Evolutionary conservation across 1,139 yeast species (phyloP), one percentile per base, ranked within the genome.

Genomic region (Taiozyma sp.): DNA sequence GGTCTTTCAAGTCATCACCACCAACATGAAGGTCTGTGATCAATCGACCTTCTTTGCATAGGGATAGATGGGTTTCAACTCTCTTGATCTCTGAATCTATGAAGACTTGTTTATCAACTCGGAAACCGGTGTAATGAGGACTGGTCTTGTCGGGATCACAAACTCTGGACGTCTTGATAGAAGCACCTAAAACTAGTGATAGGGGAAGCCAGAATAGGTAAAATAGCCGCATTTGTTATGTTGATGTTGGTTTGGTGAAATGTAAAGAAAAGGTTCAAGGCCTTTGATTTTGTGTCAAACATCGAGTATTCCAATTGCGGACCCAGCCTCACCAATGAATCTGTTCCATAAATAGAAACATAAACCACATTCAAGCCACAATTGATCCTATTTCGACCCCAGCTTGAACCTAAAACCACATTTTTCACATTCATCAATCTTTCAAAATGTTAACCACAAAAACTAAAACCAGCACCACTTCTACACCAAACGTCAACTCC

Each of bases 71-170:
- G 14, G 53, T 27, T 38, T 55, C 47, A 32, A 42, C 43, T 10
- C 38, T 32, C 4, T 43, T 16, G n/a, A 48, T 23, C 22, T 41
- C 23, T 14, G 43, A 34, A 24, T 47, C 45, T 6, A 51, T 24
- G 4, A 44, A 22, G 5, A 53, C 19, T 24, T 55, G 58, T 47
- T 53, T 52, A 29, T 55, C 58, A 29, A 55, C 43, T 38, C 56
- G 39, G 24, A 51, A 49, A 7, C 58, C 58, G 2, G 57, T 49
- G 38, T 55, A 55, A 8, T 32, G 27, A n/a, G 44, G 39, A 14
- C 42, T 38, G 29, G 46, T n/a, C 16, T 44, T 49, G n/a, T 44
- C 24, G 8, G 57, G 58, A 36, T 50, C 51, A 44, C 58, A 55
- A 1, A 54, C 47, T 30, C 56, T 48, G 8, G 54, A 48, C 3